These are phyloP conservation scores for Blastomyces silverae DNA, from an alignment of 2,329 filamentous ascomycete genomes.

Conservation along the genomic window DNA sequence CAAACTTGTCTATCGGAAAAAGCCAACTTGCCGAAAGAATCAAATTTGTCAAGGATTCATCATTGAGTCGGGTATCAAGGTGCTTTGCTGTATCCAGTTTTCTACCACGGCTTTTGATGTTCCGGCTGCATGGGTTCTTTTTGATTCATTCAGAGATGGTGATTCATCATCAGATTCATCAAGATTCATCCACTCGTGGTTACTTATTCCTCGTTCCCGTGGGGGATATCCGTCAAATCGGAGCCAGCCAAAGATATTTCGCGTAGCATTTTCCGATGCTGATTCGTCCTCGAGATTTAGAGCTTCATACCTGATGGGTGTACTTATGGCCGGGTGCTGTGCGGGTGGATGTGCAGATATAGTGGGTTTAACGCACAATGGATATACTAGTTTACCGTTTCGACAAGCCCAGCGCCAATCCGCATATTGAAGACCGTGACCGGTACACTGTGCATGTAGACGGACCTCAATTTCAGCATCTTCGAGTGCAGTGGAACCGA, in stretches of 20 bases:
- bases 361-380: neutral
- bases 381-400: neutral
- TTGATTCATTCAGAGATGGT: neutral
- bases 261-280: slow-evolving; percentile 1
- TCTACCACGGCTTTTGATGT: neutral
- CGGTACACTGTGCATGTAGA: slow-evolving; percentile 2
- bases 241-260: neutral
- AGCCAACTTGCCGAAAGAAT: neutral
- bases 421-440: neutral
- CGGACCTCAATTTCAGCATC: neutral
- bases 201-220: neutral
- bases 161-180: slow-evolving; percentile 3
- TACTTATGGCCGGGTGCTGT: neutral
- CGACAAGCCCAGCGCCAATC: neutral
- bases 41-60: neutral
- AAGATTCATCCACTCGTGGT: slow-evolving; percentile 1
- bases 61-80: neutral
- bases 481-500: neutral
- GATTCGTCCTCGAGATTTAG: neutral
- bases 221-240: neutral
- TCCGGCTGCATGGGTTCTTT: neutral
- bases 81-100: neutral
- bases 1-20: too few species aligned
- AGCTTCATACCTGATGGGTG: neutral
- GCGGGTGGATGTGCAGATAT: neutral